phyloP scores from a whole-genome alignment of 352 stramenopile species.

The Pythium sp. region DNA sequence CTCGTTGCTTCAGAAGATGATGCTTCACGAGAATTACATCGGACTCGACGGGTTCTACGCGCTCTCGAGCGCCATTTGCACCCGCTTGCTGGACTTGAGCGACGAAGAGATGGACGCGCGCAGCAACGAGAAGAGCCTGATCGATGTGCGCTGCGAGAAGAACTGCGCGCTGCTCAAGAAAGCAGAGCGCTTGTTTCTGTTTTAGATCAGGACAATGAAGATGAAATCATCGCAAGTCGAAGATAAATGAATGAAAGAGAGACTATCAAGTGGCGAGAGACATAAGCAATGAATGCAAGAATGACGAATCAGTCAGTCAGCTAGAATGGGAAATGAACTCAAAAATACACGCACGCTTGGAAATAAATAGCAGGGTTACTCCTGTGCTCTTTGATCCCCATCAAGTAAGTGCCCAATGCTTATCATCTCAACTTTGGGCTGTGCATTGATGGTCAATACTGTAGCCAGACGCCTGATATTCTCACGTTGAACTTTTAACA shows the following conservation, averaged over 20 bases:
- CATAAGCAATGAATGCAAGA: slow-evolving; percentile 3
- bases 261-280: background rate
- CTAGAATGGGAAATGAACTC: background rate
- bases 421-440: background rate
- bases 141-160: slow-evolving; percentile 8
- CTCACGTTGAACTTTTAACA: background rate
- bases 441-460: background rate
- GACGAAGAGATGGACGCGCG: slow-evolving; percentile 13
- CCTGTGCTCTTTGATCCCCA: background rate
- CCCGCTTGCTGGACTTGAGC: slow-evolving; percentile 1
- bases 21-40: slow-evolving; percentile 69
- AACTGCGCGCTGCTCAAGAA: slow-evolving; percentile 12
- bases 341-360: slow-evolving; percentile 6
- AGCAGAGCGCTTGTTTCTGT: slow-evolving; percentile 10
- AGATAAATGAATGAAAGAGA: background rate
- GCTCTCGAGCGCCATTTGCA: slow-evolving; percentile 43
- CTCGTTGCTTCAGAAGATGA: slow-evolving; percentile 25
- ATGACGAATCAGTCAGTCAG: background rate
- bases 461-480: background rate
- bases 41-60: slow-evolving; percentile 57
- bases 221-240: background rate
- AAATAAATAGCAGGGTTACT: slow-evolving; percentile 12
- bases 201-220: background rate
- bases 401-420: background rate
- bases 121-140: slow-evolving; percentile 4